Base-by-base conservation (phyloP, 148 eudicot species). In the Gaultheria prostrata region DNA sequence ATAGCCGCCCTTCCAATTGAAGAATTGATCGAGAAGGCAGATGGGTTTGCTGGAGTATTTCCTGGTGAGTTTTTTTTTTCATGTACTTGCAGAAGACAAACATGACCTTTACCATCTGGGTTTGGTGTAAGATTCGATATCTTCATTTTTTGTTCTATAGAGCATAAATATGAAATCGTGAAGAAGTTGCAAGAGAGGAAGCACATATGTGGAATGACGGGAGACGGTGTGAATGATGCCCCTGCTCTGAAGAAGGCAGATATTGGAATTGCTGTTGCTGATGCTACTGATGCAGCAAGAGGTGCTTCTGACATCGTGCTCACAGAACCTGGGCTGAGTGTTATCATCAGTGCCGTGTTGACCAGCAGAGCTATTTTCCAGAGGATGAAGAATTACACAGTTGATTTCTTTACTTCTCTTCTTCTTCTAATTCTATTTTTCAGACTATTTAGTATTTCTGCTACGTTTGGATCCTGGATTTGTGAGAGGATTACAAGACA, bases 311-410 rank as follows among this genome's bases (percentile, higher is more conserved):
- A 97, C 80, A 94, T 94, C 80, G 99, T 97, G 82, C 90, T 97
- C 17, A 97, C 99, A 57, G 99, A 97, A 72, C 98, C 99, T 33
- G 99, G 99, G 8, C 95, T 97, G 17, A 97, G 99, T 87, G 99
- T 94, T 43, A 97, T 97, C 85, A 94, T 97, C 65, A 94, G 98
- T 86, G 99, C 99, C 2, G 99, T 97, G 88, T 86, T 96, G 65
- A 96, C 99, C 61, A 96, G 99, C 80, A 90, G 99, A 87, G 98
- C 99, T 83, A 94, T 97, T 80, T 96, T 97, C 92, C 99, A 97
- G 85, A 91, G 99, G 80, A 97, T 97, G 99, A 97, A 97, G 85
- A 94, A 97, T 85, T 96, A 96, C 85, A 96, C 99, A 8, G 99
- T 96, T 75, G 67, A 91, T 85, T 82, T 49, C 71, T 87, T 51